Evolutionary conservation across 108 stramenopile genomes (phyloP), one percentile per base, ranked within the genome.

Genomic region (Parmales sp.): DNA sequence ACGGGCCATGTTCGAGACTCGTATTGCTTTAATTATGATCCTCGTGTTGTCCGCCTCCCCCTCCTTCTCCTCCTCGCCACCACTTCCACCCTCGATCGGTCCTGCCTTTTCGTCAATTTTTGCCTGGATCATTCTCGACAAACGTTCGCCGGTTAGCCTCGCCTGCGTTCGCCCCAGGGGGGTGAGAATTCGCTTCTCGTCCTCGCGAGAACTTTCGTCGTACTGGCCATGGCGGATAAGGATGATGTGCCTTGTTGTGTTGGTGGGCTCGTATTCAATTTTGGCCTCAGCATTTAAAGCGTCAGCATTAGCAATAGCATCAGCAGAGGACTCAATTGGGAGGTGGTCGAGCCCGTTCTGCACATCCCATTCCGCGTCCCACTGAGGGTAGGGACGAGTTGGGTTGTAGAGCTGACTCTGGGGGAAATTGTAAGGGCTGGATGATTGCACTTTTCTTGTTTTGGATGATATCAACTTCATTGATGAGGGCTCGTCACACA

Each of bases 151-250:
- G 0, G 93, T 90, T 31, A 86, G 39, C 28, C 82, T 81, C 3
- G 90, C 93, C 74, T 95, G 94, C 49, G 84, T 71, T 37, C 88
- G 63, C 16, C 94, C 94, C 51, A 95, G 64, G 22, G 82, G 80
- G 23, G 94, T 95, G 43, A 95, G 76, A 8, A 83, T 69, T 39
- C 88, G 80, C 64, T 82, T 86, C 38, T 76, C 73, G 73, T 95
- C 94, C 37, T 69, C 83, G 72, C 81, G 76, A 43, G 72, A 73
- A 9, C 82, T 75, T 69, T 94, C 92, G 74, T 88, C 88, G 74
- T 94, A 94, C 68, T 94, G 92, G 19, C 92, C 92, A 73, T 94
- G 92, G 28, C 92, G 80, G 63, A 94, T 73, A 43, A 91, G 65
- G 51, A 94, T 83, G 36, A 94, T 78, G 68, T 94, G 92, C 29